A percentile compares a stretch with the other conserved stretches of the same genome.
phyloP scores from a whole-genome alignment of 176 grass and related monocot genomes.

The Cenchrus fungigraminus region DNA sequence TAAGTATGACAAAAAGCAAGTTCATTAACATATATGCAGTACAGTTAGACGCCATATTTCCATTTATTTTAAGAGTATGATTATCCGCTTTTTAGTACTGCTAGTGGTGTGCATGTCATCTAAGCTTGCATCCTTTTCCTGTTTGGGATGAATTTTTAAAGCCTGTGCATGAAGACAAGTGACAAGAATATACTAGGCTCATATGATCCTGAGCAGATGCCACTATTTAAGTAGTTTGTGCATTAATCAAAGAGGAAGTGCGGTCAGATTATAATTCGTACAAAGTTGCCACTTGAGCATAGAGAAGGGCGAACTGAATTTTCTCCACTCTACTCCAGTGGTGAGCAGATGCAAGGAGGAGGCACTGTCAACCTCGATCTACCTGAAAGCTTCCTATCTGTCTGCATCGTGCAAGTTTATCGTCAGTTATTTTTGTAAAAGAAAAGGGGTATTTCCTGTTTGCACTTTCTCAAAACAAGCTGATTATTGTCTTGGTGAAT shows the following conservation, averaged over 20 bases:
- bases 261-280: constrained; percentile 18
- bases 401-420: too few relatives aligned
- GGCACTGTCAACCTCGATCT: constrained; percentile 37
- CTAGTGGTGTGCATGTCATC: constrained; percentile 43
- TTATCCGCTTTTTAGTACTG: too few relatives aligned
- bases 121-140: constrained; percentile 28
- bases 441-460: neutral
- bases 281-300: constrained; percentile 24
- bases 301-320: neutral
- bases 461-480: neutral
- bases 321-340: neutral
- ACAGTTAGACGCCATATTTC: neutral
- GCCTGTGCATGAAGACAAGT: constrained; percentile 43
- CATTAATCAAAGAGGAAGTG: constrained; percentile 40
- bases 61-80: constrained; percentile 34
- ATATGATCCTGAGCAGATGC: constrained; percentile 59
- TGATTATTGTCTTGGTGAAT: neutral
- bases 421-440: neutral
- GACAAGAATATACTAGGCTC: constrained; percentile 41
- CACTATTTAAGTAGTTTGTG: constrained; percentile 37
- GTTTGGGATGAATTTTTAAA: constrained; percentile 24
- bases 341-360: constrained; percentile 41
- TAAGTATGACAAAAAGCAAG: constrained; percentile 24
- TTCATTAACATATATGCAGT: neutral
- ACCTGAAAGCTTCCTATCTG: constrained; percentile 43